Percentiles rank a stretch among this genome's conserved stretches.
Conservation (phyloP, 164 flowering plant genomes). For the Cinnamomum chago region DNA sequence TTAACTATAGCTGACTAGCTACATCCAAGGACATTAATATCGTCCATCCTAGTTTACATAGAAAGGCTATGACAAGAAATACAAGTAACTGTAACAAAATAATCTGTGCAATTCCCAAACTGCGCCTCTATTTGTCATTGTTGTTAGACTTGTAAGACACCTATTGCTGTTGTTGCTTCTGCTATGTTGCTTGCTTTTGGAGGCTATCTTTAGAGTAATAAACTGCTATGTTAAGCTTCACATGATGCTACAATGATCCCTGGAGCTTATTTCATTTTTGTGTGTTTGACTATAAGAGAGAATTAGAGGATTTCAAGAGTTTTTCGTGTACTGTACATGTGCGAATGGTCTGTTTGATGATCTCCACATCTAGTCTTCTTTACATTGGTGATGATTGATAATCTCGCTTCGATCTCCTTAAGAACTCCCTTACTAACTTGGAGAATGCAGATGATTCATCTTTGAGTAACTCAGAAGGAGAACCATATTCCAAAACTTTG, state of each 20-base stretch:
- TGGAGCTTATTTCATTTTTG: neutral
- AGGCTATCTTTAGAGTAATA: neutral
- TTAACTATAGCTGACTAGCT: too few species aligned
- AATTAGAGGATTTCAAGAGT: neutral
- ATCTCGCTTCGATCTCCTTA: slow-evolving; percentile 44
- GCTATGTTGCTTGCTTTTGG: neutral
- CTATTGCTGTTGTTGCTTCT: neutral
- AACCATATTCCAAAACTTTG: slow-evolving; percentile 59
- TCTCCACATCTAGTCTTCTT: neutral
- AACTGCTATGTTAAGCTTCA: neutral
- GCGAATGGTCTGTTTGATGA: neutral
- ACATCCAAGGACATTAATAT: too few species aligned
- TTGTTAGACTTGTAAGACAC: neutral
- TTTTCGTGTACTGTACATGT: neutral
- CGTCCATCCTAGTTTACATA: neutral
- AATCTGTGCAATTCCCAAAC: neutral
- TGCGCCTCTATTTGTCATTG: neutral
- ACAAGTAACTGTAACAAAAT: neutral
- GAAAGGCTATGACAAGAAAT: neutral
- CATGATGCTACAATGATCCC: neutral
- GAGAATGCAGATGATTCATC: slow-evolving; percentile 57
- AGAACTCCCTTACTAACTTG: slow-evolving; percentile 61
- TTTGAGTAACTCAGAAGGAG: slow-evolving; percentile 48
- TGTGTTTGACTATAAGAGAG: too few species aligned
- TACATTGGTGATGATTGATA: slow-evolving; percentile 2